Conservation (phyloP, 1,284 basidiomycete genomes). For the Ustilago shanxiensis region DNA sequence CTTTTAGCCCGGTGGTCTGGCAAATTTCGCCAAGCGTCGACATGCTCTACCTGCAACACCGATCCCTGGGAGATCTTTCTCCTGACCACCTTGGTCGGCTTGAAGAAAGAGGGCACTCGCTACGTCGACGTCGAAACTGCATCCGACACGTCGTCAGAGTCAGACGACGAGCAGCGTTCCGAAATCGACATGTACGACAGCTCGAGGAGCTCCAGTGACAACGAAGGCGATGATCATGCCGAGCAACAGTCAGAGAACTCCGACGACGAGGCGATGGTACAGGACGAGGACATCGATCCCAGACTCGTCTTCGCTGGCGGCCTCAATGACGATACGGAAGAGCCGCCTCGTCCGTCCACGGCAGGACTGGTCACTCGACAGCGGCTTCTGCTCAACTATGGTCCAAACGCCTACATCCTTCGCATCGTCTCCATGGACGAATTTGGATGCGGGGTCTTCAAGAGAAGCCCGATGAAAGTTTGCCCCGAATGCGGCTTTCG, state of each 20-base stretch:
- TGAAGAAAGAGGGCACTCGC: constrained; percentile 20
- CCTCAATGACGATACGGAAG: not conserved
- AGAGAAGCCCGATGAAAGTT: not conserved
- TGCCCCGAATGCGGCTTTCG: constrained; percentile 34
- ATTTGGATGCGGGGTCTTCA: constrained; percentile 7
- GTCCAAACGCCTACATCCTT: constrained; percentile 28
- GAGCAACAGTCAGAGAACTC: not conserved
- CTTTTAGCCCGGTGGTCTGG: constrained; percentile 11
- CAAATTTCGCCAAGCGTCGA: constrained; percentile 25
- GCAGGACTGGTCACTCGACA: constrained; percentile 7
- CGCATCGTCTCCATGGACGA: constrained; percentile 31
- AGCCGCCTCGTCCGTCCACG: not conserved
- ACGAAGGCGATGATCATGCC: constrained; percentile 10
- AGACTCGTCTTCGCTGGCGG: not conserved
- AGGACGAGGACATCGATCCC: not conserved
- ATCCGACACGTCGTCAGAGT: constrained; percentile 29
- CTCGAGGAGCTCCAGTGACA: not conserved
- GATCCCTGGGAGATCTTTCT: constrained; percentile 38
- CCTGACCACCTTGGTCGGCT: constrained; percentile 9
- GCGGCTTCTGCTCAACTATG: constrained; percentile 19
- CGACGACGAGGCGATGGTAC: not conserved
- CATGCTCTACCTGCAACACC: constrained; percentile 20
- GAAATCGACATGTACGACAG: not conserved
- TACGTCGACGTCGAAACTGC: constrained; percentile 36
- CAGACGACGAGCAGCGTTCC: not conserved